Base-by-base conservation (phyloP, 2,329 filamentous ascomycete species). In the Paecilomyces dactylethromorphus region DNA sequence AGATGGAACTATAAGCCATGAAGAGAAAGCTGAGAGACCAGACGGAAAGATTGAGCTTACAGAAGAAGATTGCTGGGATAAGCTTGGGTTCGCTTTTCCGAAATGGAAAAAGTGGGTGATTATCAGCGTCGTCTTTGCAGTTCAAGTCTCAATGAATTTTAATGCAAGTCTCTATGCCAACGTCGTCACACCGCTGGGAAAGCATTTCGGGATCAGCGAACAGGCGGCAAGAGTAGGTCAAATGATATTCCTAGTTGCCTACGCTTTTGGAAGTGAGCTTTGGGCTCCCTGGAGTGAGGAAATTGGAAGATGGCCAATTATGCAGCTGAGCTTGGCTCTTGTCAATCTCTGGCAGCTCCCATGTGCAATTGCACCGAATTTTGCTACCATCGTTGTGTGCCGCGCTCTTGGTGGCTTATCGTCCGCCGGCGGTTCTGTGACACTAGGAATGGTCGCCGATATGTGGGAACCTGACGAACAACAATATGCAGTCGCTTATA, bases 251-350 rank as follows among this genome's bases (percentile, higher is more conserved):
- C 77, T 94, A 22, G 79, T 94, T 57, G 76, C 86, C 3, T 94
- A 94, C 71, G 90, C 88, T 33, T 91, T 94, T 69, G 90, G 91
- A 18, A 93, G 91, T 69, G 90, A 94, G 74, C 81, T 93, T 0
- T 94, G 90, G 90, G 90, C 90, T 0, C 90, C 90, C 0, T 94
- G 90, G 88, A 89, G 85, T 24, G 90, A 94, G 71, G 90, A 94
- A 68, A 81, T 92, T 56, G 90, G 90, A 4, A 83, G 90, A 51
- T 88, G 86, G 80, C 87, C 87, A 1, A 82, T 92, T 54, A 81
- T 93, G 60, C 90, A 92, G 77, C 74, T 84, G 32, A 89, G 85
- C 49, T 76, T 93, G 58, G 80, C 88, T 60, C 77, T 94, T 15
- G 88, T 92, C 69, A 93, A 93, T 68, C 74, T 92, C 56, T 93